These are phyloP conservation scores for Erucastrum elatum DNA, from an alignment of 345 rosid genomes.

Conservation along the genomic window DNA sequence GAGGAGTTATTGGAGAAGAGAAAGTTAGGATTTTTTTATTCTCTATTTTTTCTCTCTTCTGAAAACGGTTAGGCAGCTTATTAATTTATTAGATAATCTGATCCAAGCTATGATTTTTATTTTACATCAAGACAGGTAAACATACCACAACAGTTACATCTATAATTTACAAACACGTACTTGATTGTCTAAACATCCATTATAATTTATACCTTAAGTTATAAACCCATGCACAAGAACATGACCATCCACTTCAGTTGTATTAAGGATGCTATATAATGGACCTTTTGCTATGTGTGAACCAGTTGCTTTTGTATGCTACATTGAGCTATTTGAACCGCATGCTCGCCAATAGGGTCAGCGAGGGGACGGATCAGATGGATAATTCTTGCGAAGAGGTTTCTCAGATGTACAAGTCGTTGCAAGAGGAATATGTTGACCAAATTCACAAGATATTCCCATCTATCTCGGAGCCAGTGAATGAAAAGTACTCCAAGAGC, in stretches of 20 bases:
- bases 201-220: not conserved
- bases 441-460: constrained; percentile 4
- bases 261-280: not conserved
- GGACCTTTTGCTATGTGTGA: not conserved
- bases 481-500: constrained; percentile 6
- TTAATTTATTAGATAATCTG: not conserved
- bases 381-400: not conserved
- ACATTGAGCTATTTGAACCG: not conserved
- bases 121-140: not conserved
- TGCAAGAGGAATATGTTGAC: not conserved
- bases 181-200: not conserved
- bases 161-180: not conserved
- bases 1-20: not conserved
- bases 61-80: not conserved
- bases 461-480: constrained; percentile 11
- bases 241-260: not conserved
- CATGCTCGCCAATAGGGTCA: not conserved
- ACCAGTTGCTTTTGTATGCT: not conserved
- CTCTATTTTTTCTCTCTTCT: not conserved
- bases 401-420: not conserved
- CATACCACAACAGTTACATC: not conserved
- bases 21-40: constrained; percentile 23
- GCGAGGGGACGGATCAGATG: not conserved
- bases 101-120: not conserved
- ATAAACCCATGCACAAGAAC: not conserved